Percentiles rank a stretch among this genome's conserved stretches.
Conservation (phyloP, 202 grass and related monocot species). For the Panicum virgatum region DNA sequence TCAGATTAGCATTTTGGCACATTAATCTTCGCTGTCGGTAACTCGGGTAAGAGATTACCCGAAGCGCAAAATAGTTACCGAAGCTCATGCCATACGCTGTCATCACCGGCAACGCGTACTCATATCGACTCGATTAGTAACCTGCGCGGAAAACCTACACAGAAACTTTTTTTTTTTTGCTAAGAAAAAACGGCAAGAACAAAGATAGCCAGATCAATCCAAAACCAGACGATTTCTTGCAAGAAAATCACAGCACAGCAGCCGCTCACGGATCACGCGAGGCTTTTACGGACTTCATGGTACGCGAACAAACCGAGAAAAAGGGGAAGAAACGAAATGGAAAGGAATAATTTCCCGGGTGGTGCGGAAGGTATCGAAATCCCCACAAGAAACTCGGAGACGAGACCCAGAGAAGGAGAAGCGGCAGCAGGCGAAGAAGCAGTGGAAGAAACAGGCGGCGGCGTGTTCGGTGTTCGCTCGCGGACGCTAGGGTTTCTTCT, state of each 20-base stretch:
- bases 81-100: constrained; percentile 49
- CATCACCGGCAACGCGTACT: constrained; percentile 40
- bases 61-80: constrained; percentile 52
- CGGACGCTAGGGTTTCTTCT: constrained; percentile 17
- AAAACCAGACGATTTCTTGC: not conserved
- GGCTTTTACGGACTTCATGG: not conserved
- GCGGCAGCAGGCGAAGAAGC: no score
- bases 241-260: not conserved
- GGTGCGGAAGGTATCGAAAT: not conserved
- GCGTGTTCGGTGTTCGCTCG: not conserved
- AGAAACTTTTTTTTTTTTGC: not conserved
- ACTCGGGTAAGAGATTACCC: constrained; percentile 36
- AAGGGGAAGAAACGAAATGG: not conserved
- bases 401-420: not conserved
- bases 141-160: not conserved
- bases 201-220: not conserved
- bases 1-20: constrained; percentile 78
- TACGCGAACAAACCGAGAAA: not conserved
- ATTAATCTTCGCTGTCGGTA: constrained; percentile 42
- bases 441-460: not conserved
- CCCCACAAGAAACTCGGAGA: no score
- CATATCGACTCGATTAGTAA: no score
- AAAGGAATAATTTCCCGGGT: accelerated
- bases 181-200: no score
- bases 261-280: not conserved